Conservation (phyloP, 768 basidiomycete genomes). For the Austroboletus eburneus region DNA sequence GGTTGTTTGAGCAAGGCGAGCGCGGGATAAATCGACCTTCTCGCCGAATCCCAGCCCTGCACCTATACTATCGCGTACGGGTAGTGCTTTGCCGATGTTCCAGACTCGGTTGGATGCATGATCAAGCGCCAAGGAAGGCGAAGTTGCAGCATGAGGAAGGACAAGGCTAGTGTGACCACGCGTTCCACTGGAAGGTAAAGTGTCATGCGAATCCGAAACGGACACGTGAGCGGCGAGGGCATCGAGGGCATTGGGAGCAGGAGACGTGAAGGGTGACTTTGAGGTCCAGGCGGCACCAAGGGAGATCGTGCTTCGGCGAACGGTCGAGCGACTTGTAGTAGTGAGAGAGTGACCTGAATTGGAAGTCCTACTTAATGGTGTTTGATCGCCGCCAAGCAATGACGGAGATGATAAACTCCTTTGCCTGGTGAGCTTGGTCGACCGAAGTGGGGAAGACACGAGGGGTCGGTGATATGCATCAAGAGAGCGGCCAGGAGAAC, state of each 20-base stretch:
- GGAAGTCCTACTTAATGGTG: too few species aligned
- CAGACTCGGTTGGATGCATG: constrained; percentile 19
- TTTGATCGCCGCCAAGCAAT: constrained; percentile 5
- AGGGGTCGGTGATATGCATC: constrained; percentile 17
- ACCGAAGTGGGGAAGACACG: constrained; percentile 22
- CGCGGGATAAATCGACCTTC: constrained; percentile 66
- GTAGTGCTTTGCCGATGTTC: constrained; percentile 19
- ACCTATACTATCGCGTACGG: constrained; percentile 23
- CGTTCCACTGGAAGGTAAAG: constrained; percentile 46
- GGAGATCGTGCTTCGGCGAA: constrained; percentile 15
- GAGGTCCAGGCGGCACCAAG: constrained; percentile 20
- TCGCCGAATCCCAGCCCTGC: constrained; percentile 35
- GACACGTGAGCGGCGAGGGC: constrained; percentile 31
- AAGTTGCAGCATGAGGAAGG: constrained; percentile 40
- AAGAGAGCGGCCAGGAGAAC: constrained; percentile 6
- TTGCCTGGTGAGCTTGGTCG: constrained; percentile 24
- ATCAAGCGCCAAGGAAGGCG: constrained; percentile 16
- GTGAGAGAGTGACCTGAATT: constrained; percentile 1
- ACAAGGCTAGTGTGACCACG: constrained; percentile 53
- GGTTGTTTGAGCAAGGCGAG: constrained; percentile 78
- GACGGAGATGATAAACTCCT: constrained; percentile 32
- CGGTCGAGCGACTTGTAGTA: constrained; percentile 10
- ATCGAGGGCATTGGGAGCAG: constrained; percentile 29
- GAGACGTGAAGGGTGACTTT: constrained; percentile 29
- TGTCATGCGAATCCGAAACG: constrained; percentile 20